phyloP scores from a whole-genome alignment of 208 protist genomes.

The Trypanosoma boissoni region DNA sequence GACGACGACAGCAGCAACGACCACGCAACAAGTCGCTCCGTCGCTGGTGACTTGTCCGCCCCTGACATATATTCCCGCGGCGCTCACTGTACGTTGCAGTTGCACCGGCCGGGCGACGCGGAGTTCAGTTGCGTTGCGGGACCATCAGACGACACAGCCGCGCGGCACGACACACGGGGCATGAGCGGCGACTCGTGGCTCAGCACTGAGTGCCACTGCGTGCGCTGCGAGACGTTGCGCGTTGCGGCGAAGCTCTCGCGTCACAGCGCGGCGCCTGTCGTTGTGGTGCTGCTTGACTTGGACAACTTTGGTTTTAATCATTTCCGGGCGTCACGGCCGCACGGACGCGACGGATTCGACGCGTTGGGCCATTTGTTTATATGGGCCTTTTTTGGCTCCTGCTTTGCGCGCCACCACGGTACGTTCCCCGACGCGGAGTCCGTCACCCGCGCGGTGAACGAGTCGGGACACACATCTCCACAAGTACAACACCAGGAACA shows the following conservation, averaged over 20 bases:
- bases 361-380: conserved; percentile 57
- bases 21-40: too few species aligned
- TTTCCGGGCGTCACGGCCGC: conserved; percentile 63
- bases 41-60: too few species aligned
- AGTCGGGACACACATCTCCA: not conserved
- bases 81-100: conserved; percentile 18
- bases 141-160: conserved; percentile 34
- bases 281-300: conserved; percentile 81
- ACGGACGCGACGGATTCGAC: not conserved
- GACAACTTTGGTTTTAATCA: conserved; percentile 91
- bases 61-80: too few species aligned
- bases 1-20: conserved; percentile 1
- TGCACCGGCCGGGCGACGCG: conserved; percentile 65
- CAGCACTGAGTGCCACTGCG: conserved; percentile 62
- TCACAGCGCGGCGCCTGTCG: conserved; percentile 6
- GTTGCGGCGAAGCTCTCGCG: conserved; percentile 31
- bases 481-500: too few species aligned
- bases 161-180: conserved; percentile 38
- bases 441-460: conserved; percentile 33
- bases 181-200: conserved; percentile 83
- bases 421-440: conserved; percentile 51
- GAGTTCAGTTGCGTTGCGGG: conserved; percentile 67
- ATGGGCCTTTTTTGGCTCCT: conserved; percentile 89
- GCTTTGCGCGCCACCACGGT: conserved; percentile 74
- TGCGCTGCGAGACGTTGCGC: conserved; percentile 65